A percentile compares a stretch with the other conserved stretches of the same genome.
Evolutionary conservation across 306 rosid genomes (phyloP).

Genomic region (Casuarina cunninghamiana): DNA sequence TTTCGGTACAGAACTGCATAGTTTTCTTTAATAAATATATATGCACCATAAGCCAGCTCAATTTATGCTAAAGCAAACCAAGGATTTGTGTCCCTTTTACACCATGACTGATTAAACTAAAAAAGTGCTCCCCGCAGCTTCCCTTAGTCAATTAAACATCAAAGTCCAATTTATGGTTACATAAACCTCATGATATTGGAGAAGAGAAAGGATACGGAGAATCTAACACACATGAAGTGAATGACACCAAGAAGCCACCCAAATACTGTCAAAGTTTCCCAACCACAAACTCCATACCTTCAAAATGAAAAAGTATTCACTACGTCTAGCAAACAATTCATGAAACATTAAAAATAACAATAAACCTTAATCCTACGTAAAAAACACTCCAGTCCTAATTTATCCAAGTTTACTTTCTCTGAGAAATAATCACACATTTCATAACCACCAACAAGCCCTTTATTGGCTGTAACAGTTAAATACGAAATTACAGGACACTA

Average conservation of each 20-base stretch:
- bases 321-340: background rate
- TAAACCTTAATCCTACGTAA: background rate
- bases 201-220: background rate
- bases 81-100: background rate
- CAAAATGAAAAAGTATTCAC: background rate
- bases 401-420: background rate
- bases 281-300: background rate
- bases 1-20: background rate
- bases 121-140: background rate
- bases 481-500: background rate
- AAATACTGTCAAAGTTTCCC: slow-evolving; percentile 3
- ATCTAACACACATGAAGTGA: background rate
- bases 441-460: background rate
- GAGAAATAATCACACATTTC: background rate
- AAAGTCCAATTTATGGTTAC: background rate
- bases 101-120: background rate
- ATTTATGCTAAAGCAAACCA: background rate
- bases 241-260: background rate
- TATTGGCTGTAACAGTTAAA: background rate
- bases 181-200: background rate
- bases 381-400: background rate
- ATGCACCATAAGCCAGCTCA: background rate
- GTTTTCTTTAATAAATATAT: background rate
- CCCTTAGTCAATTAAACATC: background rate
- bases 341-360: background rate